Evolutionary conservation across 2,329 filamentous ascomycete genomes (phyloP), one percentile per base, ranked within the genome.

Genomic region (Colletotrichum sp.): DNA sequence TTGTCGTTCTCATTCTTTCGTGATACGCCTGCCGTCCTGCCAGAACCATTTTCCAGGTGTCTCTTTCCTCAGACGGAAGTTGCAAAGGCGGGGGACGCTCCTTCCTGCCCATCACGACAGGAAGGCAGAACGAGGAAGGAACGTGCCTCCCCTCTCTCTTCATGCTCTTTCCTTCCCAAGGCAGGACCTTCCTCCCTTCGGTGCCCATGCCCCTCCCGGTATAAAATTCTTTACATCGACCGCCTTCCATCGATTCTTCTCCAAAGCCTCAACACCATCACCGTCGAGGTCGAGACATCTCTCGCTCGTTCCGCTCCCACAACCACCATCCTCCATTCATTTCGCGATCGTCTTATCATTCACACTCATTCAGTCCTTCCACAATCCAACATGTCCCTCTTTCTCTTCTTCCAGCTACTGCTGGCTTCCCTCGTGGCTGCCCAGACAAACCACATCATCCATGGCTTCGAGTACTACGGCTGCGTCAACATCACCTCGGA

Each of bases 401-500:
- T 55, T 6, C 32, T 67, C 18, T 18, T 65, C 32, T 32, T 6
- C 15, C 22, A 52, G 6, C n/a, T 77, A 10, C 30, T 77, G 27
- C 25, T 77, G 74, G 67, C 64, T n/a, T 43, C 64, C 13, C 15
- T 67, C 34, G 70, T 66, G 18, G 43, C 39, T 10, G 64, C 70
- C 16, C 74, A 77, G 48, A 36, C 64, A 3, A 69, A 30, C 27
- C 70, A 77, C 27, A 52, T 34, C 61, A 66, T 64, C 13, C 56
- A 60, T 18, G 66, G 70, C 18, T 77, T 76, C 43, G 64, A 77
- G 66, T 76, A 77, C 18, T 52, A 70, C 10, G 76, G 74, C 30
- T 77, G 76, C 39, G 71, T 75, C 32, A 68, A 74, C 25, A 69
- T 70, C 28, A 69, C 56, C 15, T 39, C 52, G 12, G 64, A 71